Evolutionary conservation across 805 yeast species (phyloP).

Genomic region (Yarrowia sp.): DNA sequence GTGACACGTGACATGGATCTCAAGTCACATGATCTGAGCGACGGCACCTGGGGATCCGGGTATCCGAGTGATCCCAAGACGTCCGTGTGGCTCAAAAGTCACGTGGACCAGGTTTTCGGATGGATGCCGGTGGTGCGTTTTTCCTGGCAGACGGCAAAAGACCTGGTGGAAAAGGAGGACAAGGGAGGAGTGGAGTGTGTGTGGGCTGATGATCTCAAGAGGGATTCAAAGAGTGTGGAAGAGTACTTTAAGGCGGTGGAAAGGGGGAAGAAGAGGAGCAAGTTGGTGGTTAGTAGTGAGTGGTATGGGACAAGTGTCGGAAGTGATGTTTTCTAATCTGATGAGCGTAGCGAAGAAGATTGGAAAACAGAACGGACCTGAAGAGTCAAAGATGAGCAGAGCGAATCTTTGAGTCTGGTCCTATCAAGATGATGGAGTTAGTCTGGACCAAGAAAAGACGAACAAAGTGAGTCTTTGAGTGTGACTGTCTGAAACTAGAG

Average conservation of each 20-base stretch:
- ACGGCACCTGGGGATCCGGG: constrained; percentile 77
- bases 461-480: too few species aligned
- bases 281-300: constrained; percentile 10
- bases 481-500: too few species aligned
- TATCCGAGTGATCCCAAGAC: constrained; percentile 95
- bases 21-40: constrained; percentile 41
- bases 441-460: too few species aligned
- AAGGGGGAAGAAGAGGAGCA: constrained; percentile 1
- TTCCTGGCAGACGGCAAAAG: constrained; percentile 94
- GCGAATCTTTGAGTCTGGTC: too few species aligned
- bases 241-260: background rate
- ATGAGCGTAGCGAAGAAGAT: too few species aligned
- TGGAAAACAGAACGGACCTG: too few species aligned
- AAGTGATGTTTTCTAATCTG: background rate
- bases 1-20: constrained; percentile 85
- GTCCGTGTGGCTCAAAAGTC: constrained; percentile 68
- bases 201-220: constrained; percentile 61
- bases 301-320: constrained; percentile 14
- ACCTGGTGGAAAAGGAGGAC: constrained; percentile 62
- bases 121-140: constrained; percentile 82
- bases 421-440: too few species aligned
- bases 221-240: constrained; percentile 22
- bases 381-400: too few species aligned
- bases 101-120: constrained; percentile 78
- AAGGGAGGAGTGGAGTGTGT: constrained; percentile 57